These are phyloP conservation scores for Syzygium jambos DNA, from an alignment of 345 rosid genomes.

Conservation along the genomic window DNA sequence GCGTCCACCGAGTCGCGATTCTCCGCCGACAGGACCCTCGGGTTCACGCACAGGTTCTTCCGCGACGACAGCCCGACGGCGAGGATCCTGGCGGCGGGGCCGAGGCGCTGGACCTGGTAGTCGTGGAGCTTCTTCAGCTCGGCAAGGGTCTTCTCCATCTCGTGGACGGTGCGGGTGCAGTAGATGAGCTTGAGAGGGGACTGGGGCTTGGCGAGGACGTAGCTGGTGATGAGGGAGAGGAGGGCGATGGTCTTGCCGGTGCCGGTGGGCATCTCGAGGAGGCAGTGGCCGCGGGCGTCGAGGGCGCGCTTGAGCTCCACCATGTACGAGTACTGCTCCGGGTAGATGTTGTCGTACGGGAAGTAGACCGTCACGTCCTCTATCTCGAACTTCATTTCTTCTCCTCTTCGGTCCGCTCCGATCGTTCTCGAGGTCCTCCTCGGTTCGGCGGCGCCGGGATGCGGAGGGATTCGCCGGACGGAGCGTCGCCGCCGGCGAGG, in stretches of 20 bases:
- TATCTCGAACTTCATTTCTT: constrained; percentile 69
- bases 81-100: constrained; percentile 61
- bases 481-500: background rate
- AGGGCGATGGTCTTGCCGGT: constrained; percentile 96
- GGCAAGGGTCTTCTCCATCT: constrained; percentile 95
- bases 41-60: constrained; percentile 84
- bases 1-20: constrained; percentile 98
- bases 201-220: constrained; percentile 57
- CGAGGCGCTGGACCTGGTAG: constrained; percentile 62
- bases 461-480: background rate
- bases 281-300: constrained; percentile 97
- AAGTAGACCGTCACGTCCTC: constrained; percentile 87
- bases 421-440: background rate
- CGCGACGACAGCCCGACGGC: constrained; percentile 83
- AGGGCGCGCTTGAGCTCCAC: constrained; percentile 87
- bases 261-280: constrained; percentile 98
- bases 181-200: constrained; percentile 75
- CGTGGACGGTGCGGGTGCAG: constrained; percentile 97
- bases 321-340: constrained; percentile 93
- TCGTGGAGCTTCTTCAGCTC: constrained; percentile 72
- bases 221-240: constrained; percentile 89
- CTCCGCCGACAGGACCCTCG: constrained; percentile 65
- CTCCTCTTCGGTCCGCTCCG: background rate
- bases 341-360: constrained; percentile 92
- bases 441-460: background rate